Base-by-base conservation (phyloP, 139 green algal species). In the Bryopsis sp. region DNA sequence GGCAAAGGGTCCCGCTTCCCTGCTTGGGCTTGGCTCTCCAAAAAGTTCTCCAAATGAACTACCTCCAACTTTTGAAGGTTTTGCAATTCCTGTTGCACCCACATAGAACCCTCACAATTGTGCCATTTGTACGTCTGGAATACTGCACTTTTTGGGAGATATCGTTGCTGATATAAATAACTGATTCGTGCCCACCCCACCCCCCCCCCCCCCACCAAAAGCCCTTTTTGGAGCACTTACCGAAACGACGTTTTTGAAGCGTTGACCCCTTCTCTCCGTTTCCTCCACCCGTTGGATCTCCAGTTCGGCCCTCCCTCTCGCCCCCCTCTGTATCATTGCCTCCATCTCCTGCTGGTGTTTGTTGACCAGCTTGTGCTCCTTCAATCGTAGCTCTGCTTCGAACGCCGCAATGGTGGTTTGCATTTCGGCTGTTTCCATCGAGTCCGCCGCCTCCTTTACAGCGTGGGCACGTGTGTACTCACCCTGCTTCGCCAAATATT, bases 11-110 rank as follows among this genome's bases (percentile, higher is more conserved):
- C 58, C 8, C 75, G 73, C 71, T 85, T 85, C 39, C 79, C 79
- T 7, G 76, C 79, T 48, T 75, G 38, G 35, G 78, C 79, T 43
- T 85, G 77, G 28, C 48, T 72, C 22, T 85, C 77, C 8, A 85
- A 50, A 43, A 85, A 85, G 74, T 79, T 77, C 74, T 85, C 77
- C 31, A 85, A 58, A 22, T 81, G 76, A 15, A 79, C 79, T 47
- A 80, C 7, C 34, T 81, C 64, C 68, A 84, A 68, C 61, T 74
- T 77, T 48, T 85, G 79, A 59, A 85, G 54, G 39, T 69, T 77
- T 58, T 80, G 67, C 38, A 85, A 64, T 70, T 82, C 79, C 68
- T 75, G 47, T 1, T n/a, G 15, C 11, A 50, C 43, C 15, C 43
- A 50, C 11, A 50, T 50, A 11, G 11, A 50, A 50, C 11, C 43